Evolutionary conservation across 805 yeast species (phyloP).

Genomic region (Candida patagonica): DNA sequence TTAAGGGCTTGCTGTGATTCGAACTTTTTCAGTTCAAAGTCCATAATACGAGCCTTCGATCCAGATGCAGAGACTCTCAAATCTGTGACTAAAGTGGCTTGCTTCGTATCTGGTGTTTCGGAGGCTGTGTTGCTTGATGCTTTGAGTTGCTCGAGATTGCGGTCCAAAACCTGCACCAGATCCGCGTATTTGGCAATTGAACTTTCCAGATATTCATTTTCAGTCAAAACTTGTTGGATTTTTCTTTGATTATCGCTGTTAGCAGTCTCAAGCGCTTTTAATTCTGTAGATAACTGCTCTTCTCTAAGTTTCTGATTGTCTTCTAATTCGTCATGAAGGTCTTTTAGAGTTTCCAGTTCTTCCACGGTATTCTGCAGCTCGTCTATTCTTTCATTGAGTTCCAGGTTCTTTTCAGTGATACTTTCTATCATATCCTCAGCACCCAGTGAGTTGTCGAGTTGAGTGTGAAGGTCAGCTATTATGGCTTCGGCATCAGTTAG

Average conservation of each 20-base stretch:
- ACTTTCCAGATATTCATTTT: constrained; percentile 31
- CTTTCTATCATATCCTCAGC: constrained; percentile 31
- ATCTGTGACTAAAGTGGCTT: background rate
- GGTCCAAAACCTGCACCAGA: constrained; percentile 21
- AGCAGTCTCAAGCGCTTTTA: constrained; percentile 22
- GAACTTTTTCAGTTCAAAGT: constrained; percentile 19
- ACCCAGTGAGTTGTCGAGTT: constrained; percentile 27
- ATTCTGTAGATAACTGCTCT: constrained; percentile 32
- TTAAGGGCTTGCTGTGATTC: constrained; percentile 20
- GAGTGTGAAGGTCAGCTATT: constrained; percentile 18
- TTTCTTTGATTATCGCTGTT: constrained; percentile 14
- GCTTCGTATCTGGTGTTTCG: background rate
- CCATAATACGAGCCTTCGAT: constrained; percentile 20
- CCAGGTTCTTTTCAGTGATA: constrained; percentile 32
- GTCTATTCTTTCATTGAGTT: constrained; percentile 29
- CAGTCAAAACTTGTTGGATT: constrained; percentile 19
- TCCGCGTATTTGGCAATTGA: constrained; percentile 21
- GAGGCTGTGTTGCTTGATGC: constrained; percentile 9
- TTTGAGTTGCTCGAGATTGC: constrained; percentile 18
- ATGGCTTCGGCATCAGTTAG: constrained; percentile 14
- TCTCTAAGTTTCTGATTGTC: constrained; percentile 36
- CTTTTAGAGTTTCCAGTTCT: constrained; percentile 46
- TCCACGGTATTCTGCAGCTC: constrained; percentile 34
- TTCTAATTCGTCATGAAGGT: constrained; percentile 44
- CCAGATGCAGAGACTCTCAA: constrained; percentile 17